Conservation (phyloP, 1,284 basidiomycete genomes). For the Cryptococcus amylolentus region DNA sequence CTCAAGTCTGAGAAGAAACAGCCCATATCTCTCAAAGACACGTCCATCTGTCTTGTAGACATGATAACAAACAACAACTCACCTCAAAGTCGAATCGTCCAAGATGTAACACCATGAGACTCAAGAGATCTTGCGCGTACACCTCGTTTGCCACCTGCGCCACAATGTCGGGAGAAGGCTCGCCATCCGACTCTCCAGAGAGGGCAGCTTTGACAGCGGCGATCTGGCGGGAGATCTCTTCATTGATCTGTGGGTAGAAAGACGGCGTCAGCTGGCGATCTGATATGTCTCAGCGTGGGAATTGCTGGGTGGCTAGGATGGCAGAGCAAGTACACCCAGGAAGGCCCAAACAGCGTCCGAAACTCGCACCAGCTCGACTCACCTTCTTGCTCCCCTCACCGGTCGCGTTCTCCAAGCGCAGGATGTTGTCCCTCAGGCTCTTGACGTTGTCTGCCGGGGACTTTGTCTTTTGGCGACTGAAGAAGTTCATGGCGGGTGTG, state of each 20-base stretch:
- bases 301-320: too few species aligned
- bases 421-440: conserved; percentile 71
- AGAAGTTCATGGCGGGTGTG: conserved; percentile 75
- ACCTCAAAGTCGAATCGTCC: conserved; percentile 91
- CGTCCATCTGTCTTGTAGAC: neutral
- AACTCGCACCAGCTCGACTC: conserved; percentile 24
- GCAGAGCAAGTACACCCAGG: too few species aligned
- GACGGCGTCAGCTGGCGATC: neutral
- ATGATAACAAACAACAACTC: conserved; percentile 41
- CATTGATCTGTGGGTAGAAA: conserved; percentile 20
- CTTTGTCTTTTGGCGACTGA: conserved; percentile 75
- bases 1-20: neutral
- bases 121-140: conserved; percentile 83
- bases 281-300: too few species aligned
- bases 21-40: neutral
- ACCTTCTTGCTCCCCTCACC: conserved; percentile 76
- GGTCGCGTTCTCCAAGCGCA: conserved; percentile 64
- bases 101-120: conserved; percentile 76
- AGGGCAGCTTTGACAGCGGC: conserved; percentile 31
- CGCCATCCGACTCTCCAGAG: conserved; percentile 35
- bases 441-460: conserved; percentile 81
- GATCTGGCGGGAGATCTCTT: conserved; percentile 39
- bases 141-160: conserved; percentile 94
- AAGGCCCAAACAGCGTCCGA: neutral
- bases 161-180: conserved; percentile 68